These are phyloP conservation scores for Aspergillus bertholletiae DNA, from an alignment of 495 filamentous ascomycete genomes.

Conservation along the genomic window DNA sequence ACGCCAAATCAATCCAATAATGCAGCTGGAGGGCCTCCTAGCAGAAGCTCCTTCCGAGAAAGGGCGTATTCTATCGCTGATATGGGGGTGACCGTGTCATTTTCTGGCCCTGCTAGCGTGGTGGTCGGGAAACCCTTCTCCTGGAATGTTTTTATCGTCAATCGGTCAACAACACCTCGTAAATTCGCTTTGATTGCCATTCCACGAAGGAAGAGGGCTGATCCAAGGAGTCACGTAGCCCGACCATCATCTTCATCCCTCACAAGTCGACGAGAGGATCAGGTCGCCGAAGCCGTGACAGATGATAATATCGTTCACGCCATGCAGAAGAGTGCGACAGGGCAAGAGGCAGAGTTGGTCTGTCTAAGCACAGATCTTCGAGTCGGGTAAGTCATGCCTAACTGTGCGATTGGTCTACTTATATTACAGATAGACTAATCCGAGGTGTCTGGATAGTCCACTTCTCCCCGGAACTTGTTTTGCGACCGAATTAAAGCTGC, in stretches of 20 bases:
- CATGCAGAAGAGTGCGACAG: constrained; percentile 68
- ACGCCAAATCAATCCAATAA: constrained; percentile 27
- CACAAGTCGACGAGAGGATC: constrained; percentile 38
- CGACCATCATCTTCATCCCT: constrained; percentile 47
- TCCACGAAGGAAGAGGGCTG: constrained; percentile 68
- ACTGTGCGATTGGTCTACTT: not conserved
- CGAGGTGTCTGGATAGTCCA: constrained; percentile 44
- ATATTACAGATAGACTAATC: constrained; percentile 4
- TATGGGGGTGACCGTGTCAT: constrained; percentile 73
- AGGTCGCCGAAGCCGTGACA: constrained; percentile 71
- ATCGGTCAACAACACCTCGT: constrained; percentile 62
- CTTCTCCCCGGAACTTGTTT: constrained; percentile 74
- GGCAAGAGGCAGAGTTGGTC: constrained; percentile 72
- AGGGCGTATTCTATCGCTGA: constrained; percentile 48
- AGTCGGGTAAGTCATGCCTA: constrained; percentile 58
- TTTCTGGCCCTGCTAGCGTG: constrained; percentile 59
- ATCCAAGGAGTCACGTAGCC: constrained; percentile 56
- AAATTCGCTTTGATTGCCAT: constrained; percentile 80
- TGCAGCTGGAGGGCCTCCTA: constrained; percentile 27
- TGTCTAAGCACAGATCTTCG: constrained; percentile 81
- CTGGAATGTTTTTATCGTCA: constrained; percentile 90
- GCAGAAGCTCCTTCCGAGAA: constrained; percentile 53
- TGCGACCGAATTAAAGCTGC: constrained; percentile 72
- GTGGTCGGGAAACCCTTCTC: constrained; percentile 71
- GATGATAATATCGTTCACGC: constrained; percentile 83